These are phyloP conservation scores for Apiospora aurea DNA, from an alignment of 2,329 filamentous ascomycete genomes.

Conservation along the genomic window DNA sequence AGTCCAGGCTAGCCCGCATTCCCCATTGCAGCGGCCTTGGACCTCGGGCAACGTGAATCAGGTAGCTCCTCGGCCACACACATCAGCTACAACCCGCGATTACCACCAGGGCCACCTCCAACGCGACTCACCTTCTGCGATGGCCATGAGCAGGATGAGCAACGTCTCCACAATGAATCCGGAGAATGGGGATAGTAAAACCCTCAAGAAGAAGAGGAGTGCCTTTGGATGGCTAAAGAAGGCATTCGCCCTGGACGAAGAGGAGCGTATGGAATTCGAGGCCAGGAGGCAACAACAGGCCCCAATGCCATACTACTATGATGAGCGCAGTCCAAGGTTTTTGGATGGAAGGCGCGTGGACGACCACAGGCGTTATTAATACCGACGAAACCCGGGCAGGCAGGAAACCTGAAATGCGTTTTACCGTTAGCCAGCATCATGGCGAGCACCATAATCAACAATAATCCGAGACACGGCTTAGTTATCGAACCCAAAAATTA, in stretches of 20 bases:
- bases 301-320: constrained; percentile 60
- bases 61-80: constrained; percentile 38
- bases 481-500: constrained; percentile 19
- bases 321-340: constrained; percentile 58
- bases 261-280: constrained; percentile 67
- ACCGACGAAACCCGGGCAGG: constrained; percentile 13
- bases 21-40: constrained; percentile 65
- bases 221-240: constrained; percentile 74
- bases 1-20: constrained; percentile 68
- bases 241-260: constrained; percentile 69
- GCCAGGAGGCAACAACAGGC: constrained; percentile 56
- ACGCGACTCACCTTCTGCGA: constrained; percentile 59
- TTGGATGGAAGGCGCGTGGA: constrained; percentile 58
- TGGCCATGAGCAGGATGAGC: constrained; percentile 66
- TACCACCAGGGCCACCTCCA: constrained; percentile 47
- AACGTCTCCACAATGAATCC: constrained; percentile 57
- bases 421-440: constrained; percentile 5
- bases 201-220: constrained; percentile 71
- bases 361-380: constrained; percentile 16
- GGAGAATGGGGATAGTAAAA: constrained; percentile 41
- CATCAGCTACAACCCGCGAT: constrained; percentile 30
- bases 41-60: constrained; percentile 52
- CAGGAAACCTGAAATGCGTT: not conserved
- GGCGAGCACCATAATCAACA: constrained; percentile 17
- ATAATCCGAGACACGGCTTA: constrained; percentile 21